phyloP scores from a whole-genome alignment of 331 rosid species.

The Malus hybrid region DNA sequence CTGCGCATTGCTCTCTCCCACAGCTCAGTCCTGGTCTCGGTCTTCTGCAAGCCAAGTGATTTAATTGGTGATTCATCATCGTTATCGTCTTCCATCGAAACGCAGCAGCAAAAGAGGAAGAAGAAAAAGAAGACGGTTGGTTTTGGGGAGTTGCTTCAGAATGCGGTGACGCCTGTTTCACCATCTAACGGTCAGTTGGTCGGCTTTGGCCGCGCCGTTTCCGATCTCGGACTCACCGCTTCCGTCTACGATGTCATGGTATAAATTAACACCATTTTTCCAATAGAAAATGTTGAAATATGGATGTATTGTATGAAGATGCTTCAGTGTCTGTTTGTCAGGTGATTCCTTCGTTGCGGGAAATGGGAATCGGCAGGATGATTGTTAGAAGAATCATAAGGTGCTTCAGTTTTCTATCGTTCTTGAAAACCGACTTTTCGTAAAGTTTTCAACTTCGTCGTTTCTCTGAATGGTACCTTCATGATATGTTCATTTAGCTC shows the following conservation, averaged over 20 bases:
- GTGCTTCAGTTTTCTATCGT: constrained; percentile 16
- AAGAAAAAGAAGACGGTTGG: not conserved
- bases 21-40: constrained; percentile 61
- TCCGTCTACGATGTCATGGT: constrained; percentile 81
- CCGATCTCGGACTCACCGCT: constrained; percentile 74
- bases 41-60: constrained; percentile 50
- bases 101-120: not conserved
- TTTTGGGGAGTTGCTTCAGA: constrained; percentile 32
- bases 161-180: constrained; percentile 36
- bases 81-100: not conserved
- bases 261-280: not conserved
- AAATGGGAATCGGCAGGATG: constrained; percentile 72
- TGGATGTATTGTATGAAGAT: constrained; percentile 11
- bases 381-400: constrained; percentile 61
- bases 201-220: constrained; percentile 81
- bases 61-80: not conserved
- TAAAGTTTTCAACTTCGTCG: not conserved
- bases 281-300: not conserved
- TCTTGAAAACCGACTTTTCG: not conserved
- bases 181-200: constrained; percentile 54
- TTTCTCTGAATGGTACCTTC: not conserved
- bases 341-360: constrained; percentile 66
- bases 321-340: constrained; percentile 43
- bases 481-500: too few species aligned
- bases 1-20: constrained; percentile 63